These are phyloP conservation scores for Trichoderma gracile DNA, from an alignment of 2,329 filamentous ascomycete genomes.

Conservation along the genomic window DNA sequence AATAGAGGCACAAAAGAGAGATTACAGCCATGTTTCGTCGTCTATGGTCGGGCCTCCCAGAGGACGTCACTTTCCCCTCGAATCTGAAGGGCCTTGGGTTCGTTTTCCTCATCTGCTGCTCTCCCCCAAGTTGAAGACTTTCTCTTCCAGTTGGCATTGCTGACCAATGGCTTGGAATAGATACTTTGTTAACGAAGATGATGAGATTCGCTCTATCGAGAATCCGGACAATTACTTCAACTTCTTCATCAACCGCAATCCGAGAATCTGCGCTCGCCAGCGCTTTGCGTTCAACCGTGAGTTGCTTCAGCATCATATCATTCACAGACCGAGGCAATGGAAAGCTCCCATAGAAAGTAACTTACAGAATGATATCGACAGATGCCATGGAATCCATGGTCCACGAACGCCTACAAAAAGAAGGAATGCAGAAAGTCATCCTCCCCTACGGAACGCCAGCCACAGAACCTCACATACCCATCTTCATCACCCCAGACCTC, in stretches of 20 bases:
- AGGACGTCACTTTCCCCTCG: constrained; percentile 65
- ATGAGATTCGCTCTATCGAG: constrained; percentile 71
- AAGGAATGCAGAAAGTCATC: constrained; percentile 60
- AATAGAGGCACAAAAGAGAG: not conserved
- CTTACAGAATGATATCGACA: constrained; percentile 37
- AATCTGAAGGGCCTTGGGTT: constrained; percentile 73
- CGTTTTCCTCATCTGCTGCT: constrained; percentile 2
- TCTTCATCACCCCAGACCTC: constrained; percentile 60
- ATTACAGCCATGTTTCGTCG: constrained; percentile 68
- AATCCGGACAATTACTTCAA: constrained; percentile 71
- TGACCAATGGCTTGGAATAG: constrained; percentile 44
- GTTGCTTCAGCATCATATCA: constrained; percentile 4
- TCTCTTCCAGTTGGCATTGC: not conserved
- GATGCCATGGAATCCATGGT: constrained; percentile 65
- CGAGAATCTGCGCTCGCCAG: constrained; percentile 75
- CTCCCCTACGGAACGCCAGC: constrained; percentile 58
- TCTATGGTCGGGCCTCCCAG: constrained; percentile 65
- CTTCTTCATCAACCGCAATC: constrained; percentile 71
- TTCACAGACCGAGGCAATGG: no score
- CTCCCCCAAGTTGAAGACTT: not conserved
- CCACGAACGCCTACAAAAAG: constrained; percentile 58
- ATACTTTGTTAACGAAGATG: constrained; percentile 75
- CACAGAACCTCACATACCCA: constrained; percentile 62
- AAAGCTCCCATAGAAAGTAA: no score
- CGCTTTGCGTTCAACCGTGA: constrained; percentile 72